Evolutionary conservation across 192 early-diverging fungal species (phyloP).

Genomic region (Podochytrium sp.): DNA sequence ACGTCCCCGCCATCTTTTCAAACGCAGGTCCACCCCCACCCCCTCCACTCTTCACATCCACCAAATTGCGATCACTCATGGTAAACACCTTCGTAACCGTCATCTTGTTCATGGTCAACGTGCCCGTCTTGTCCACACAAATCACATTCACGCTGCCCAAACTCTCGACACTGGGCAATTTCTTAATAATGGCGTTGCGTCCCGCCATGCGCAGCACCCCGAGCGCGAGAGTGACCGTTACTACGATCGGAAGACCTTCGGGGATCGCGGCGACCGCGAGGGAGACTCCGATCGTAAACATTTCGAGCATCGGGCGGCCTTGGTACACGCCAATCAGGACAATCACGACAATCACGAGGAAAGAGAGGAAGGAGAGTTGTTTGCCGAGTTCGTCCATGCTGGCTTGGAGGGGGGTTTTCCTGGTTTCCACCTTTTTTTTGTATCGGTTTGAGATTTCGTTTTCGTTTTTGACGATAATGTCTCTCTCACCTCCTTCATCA

Average conservation of each 20-base stretch:
- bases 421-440: slow-evolving; percentile 68
- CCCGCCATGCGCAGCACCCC: slow-evolving; percentile 93
- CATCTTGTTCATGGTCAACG: slow-evolving; percentile 95
- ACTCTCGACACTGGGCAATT: slow-evolving; percentile 92
- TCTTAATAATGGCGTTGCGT: slow-evolving; percentile 91
- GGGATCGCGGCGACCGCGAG: slow-evolving; percentile 98
- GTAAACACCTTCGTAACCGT: slow-evolving; percentile 86
- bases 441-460: not conserved
- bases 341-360: slow-evolving; percentile 83
- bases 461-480: not conserved
- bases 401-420: slow-evolving; percentile 88
- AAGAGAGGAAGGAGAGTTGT: slow-evolving; percentile 82
- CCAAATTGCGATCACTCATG: slow-evolving; percentile 38
- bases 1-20: slow-evolving; percentile 53
- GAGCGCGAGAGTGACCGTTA: slow-evolving; percentile 92
- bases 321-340: slow-evolving; percentile 86
- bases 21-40: too few relatives aligned
- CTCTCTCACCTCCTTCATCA: slow-evolving; percentile 82
- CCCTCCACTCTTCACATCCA: slow-evolving; percentile 49
- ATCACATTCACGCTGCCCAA: slow-evolving; percentile 93
- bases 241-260: slow-evolving; percentile 95
- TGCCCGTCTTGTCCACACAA: slow-evolving; percentile 98
- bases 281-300: slow-evolving; percentile 94
- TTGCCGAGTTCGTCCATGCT: slow-evolving; percentile 96
- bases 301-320: slow-evolving; percentile 87